These are phyloP conservation scores for Botrytis paeoniae DNA, from an alignment of 2,329 filamentous ascomycete genomes.

Conservation along the genomic window DNA sequence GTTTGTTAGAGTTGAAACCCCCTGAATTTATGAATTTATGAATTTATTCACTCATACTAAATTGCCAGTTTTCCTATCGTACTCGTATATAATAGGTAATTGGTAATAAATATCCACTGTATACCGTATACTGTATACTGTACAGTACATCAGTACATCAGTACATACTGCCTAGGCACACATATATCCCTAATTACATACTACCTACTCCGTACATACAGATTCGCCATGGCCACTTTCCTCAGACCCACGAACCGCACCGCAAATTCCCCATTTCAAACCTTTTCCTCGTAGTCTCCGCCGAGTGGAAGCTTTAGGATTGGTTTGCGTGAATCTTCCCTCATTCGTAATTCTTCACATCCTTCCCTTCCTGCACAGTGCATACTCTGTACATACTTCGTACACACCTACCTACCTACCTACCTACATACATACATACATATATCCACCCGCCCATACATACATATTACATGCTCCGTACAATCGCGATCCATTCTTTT, in stretches of 20 bases:
- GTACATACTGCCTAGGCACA: neutral
- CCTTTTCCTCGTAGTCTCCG: neutral
- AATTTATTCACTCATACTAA: neutral
- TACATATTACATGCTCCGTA: neutral
- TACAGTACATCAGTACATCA: neutral
- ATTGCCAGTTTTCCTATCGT: neutral
- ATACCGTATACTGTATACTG: neutral
- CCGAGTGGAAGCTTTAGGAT: conserved; percentile 3
- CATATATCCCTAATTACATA: neutral
- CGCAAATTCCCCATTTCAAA: neutral
- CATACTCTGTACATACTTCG: neutral
- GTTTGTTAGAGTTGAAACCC: neutral
- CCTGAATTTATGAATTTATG: neutral
- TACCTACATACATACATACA: neutral
- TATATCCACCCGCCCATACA: neutral
- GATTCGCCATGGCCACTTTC: neutral
- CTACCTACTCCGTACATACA: neutral
- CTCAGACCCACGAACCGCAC: neutral
- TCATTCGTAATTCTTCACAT: neutral
- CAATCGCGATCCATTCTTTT: conserved; percentile 4
- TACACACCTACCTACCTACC: neutral
- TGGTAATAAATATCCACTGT: neutral
- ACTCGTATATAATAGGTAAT: neutral
- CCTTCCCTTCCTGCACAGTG: conserved; percentile 6
- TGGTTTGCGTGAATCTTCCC: conserved; percentile 1